Percentiles rank a stretch among this genome's conserved stretches.
These are phyloP conservation scores for Ilyonectria mors-panacis DNA, from an alignment of 2,329 filamentous ascomycete species.

Conservation along the genomic window DNA sequence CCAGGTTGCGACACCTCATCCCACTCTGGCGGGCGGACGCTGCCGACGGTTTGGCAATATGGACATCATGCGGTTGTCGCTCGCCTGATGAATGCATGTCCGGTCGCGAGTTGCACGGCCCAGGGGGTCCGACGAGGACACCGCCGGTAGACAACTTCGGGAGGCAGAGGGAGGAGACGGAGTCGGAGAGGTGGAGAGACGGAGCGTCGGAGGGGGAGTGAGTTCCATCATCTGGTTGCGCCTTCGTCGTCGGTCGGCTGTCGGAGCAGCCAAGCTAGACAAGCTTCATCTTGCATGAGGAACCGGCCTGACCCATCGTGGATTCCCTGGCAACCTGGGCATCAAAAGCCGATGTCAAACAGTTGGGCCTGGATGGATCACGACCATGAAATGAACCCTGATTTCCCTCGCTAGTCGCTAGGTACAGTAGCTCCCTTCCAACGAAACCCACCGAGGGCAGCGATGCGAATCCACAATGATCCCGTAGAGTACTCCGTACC, in stretches of 20 bases:
- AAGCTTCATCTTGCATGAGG: constrained; percentile 25
- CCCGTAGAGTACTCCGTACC: neutral
- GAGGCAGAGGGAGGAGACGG: neutral
- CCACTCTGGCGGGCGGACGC: constrained; percentile 10
- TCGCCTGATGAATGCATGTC: constrained; percentile 3
- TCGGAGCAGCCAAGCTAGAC: constrained; percentile 4
- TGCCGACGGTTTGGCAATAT: neutral
- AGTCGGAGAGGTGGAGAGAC: neutral
- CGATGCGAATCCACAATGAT: constrained; percentile 1
- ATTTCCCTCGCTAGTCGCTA: constrained; percentile 20
- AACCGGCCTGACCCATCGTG: constrained; percentile 13
- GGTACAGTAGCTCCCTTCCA: constrained; percentile 17
- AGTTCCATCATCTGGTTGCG: neutral
- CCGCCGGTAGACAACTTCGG: neutral
- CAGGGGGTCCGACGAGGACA: neutral
- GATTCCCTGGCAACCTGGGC: constrained; percentile 32
- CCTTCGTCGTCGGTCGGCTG: neutral
- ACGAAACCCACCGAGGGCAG: neutral
- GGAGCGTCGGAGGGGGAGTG: neutral
- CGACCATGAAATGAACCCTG: constrained; percentile 16
- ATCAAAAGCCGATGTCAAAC: constrained; percentile 27
- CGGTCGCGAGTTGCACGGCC: neutral
- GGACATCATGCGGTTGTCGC: constrained; percentile 10
- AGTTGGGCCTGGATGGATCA: constrained; percentile 18
- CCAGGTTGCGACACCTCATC: constrained; percentile 8